phyloP scores from a whole-genome alignment of 176 grass and related monocot species.

The Bonia amplexicaulis region DNA sequence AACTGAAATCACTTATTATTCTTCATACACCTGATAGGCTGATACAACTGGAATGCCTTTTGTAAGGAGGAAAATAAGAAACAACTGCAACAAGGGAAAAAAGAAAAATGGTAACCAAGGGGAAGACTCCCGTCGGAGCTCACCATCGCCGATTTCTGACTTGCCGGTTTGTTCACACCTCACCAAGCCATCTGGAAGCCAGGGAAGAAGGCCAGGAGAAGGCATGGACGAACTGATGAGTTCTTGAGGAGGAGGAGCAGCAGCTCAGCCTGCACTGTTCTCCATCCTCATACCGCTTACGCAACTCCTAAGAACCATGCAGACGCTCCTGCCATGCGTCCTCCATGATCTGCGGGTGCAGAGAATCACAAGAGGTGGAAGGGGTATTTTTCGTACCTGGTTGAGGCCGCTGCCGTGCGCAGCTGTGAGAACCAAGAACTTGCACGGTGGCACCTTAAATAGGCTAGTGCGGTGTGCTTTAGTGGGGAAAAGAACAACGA shows the following conservation, averaged over 20 bases:
- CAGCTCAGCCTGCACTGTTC: slow-evolving; percentile 2
- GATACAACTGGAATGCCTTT: background rate
- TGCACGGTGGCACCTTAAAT: slow-evolving; percentile 26
- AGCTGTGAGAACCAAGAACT: slow-evolving; percentile 21
- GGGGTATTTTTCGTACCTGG: background rate
- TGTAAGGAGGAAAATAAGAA: background rate
- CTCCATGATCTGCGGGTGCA: slow-evolving; percentile 25
- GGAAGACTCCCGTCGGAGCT: slow-evolving; percentile 31
- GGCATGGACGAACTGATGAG: slow-evolving; percentile 28
- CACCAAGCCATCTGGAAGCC: slow-evolving; percentile 12
- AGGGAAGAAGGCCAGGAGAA: background rate
- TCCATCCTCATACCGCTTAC: slow-evolving; percentile 12
- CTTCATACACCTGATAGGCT: background rate
- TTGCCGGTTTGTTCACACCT: slow-evolving; percentile 32
- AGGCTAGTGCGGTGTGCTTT: slow-evolving; percentile 2
- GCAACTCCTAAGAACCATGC: slow-evolving; percentile 25
- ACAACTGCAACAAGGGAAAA: background rate
- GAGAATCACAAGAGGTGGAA: background rate
- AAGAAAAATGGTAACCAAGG: slow-evolving; percentile 11
- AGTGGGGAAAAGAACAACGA: background rate
- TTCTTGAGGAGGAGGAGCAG: slow-evolving; percentile 20
- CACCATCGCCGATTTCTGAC: slow-evolving; percentile 40
- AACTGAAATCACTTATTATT: background rate
- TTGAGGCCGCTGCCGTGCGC: background rate
- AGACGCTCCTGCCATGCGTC: slow-evolving; percentile 28